Conservation (phyloP, 768 basidiomycete species). For the Hypholoma fasciculare region DNA sequence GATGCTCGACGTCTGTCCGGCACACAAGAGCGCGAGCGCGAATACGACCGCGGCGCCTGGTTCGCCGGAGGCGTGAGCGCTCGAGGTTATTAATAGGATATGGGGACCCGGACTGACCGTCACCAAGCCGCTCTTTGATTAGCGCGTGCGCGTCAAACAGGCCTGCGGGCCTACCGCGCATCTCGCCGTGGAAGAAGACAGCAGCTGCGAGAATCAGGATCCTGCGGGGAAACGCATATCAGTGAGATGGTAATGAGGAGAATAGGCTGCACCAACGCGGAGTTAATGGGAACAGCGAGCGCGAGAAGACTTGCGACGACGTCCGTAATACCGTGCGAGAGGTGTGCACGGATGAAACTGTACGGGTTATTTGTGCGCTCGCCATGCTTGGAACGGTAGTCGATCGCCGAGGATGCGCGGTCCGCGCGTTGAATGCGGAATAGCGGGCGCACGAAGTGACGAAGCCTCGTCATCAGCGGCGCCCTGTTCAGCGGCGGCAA, state of each 20-base stretch:
- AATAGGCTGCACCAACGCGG: slow-evolving; percentile 41
- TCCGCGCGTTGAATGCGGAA: slow-evolving; percentile 33
- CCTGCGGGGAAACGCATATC: slow-evolving; percentile 27
- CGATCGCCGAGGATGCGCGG: slow-evolving; percentile 27
- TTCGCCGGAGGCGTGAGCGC: not conserved
- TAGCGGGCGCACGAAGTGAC: slow-evolving; percentile 18
- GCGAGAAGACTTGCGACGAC: slow-evolving; percentile 59
- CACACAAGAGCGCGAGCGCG: slow-evolving; percentile 71
- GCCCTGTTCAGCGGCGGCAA: slow-evolving; percentile 2
- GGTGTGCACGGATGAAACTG: slow-evolving; percentile 49
- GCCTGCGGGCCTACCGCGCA: slow-evolving; percentile 46
- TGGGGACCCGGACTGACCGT: slow-evolving; percentile 36
- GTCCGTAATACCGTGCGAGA: slow-evolving; percentile 58
- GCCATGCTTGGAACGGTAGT: slow-evolving; percentile 37
- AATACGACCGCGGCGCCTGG: slow-evolving; percentile 69
- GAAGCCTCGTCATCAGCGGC: slow-evolving; percentile 13
- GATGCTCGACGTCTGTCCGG: slow-evolving; percentile 78
- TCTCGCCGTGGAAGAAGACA: slow-evolving; percentile 55
- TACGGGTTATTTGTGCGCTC: slow-evolving; percentile 50
- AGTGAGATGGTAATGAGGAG: not conserved
- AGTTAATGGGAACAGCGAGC: slow-evolving; percentile 77
- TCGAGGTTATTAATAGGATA: not conserved
- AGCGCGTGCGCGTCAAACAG: slow-evolving; percentile 74
- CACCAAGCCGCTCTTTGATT: slow-evolving; percentile 55
- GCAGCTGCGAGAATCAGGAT: slow-evolving; percentile 75